phyloP scores from a whole-genome alignment of 208 protist species.

The Trypanosoma lewisi region DNA sequence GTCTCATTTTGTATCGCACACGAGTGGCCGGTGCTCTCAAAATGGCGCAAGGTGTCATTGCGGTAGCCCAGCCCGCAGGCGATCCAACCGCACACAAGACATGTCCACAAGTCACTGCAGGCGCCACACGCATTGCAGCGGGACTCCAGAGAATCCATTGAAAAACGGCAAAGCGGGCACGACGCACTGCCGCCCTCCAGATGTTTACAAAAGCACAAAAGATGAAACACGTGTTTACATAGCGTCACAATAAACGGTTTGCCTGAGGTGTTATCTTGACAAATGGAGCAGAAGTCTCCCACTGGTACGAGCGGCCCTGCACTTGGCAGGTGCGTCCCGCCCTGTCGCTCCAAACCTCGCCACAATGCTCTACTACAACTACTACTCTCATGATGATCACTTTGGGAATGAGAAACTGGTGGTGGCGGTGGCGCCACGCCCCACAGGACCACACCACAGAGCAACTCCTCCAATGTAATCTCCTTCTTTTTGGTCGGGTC shows the following conservation, averaged over 20 bases:
- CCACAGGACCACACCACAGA: background rate
- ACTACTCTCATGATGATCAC: background rate
- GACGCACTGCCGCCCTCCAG: slow-evolving; percentile 35
- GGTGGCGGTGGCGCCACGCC: background rate
- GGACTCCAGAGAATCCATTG: slow-evolving; percentile 63
- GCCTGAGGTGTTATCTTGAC: slow-evolving; percentile 41
- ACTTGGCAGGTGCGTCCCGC: too few species aligned
- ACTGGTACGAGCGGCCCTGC: background rate
- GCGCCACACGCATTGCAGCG: slow-evolving; percentile 70
- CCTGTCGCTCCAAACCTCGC: background rate
- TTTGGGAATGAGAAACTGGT: too few species aligned
- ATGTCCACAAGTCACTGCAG: slow-evolving; percentile 81
- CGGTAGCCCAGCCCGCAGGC: slow-evolving; percentile 57
- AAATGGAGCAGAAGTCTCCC: slow-evolving; percentile 69
- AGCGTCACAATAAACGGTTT: slow-evolving; percentile 57
- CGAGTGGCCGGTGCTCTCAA: slow-evolving; percentile 59
- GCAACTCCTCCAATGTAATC: slow-evolving; percentile 6
- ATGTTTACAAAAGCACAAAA: slow-evolving; percentile 61
- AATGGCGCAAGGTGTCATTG: slow-evolving; percentile 62
- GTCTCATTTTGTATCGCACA: slow-evolving; percentile 71
- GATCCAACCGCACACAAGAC: slow-evolving; percentile 78
- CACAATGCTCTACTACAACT: background rate
- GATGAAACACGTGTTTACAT: slow-evolving; percentile 75
- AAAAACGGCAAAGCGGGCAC: slow-evolving; percentile 85
- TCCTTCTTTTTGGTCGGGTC: background rate